Base-by-base conservation (phyloP, 768 basidiomycete genomes). In the Termitomyces eurrhizus region DNA sequence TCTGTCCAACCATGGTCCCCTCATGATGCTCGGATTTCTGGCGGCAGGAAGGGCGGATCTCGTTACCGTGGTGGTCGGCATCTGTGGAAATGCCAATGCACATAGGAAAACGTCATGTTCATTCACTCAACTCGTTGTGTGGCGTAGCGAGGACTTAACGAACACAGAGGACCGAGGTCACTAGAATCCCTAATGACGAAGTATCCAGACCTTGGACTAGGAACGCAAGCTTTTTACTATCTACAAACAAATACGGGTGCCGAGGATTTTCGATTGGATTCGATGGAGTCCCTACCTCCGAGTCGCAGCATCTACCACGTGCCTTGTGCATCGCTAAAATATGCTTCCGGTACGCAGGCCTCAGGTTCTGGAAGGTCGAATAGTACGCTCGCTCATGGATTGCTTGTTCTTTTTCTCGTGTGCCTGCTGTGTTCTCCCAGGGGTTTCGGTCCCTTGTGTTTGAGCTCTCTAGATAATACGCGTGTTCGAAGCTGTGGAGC, bases 81-180 rank as follows among this genome's bases (percentile, higher is more conserved):
- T 59, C 62, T 57, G 41, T 51, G 57, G 33, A 58, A 54, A 53
- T 37, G 14, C 35, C 16, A 33, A 33, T 58, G 18, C 37, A 11
- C 33, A 39, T 45, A 29, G 37, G 24, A 8, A n/a, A 42, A 56
- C 32, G 48, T 57, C 45, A 52, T 9, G 42, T 44, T n/a, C 18
- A 16, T 50, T 56, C 32, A 26, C 29, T 36, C 32, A 24, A 41
- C 44, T 35, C 33, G 21, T 21, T 49, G 32, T 64, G 63, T 62
- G 63, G 63, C 63, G 63, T 57, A 59, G 60, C 63, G 57, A 64
- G 63, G 60, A 53, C 32, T 46, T 49, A 44, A 12, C 32, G 32
- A 39, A 32, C 18, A 55, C 41, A 18, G 39, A 49, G 24, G 24
- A 36, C 29, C 11, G 12, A 41, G 29, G 16, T 32, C 45, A 39